Base-by-base conservation (phyloP, 2,329 filamentous ascomycete genomes). In the Chlorencoelia australis region DNA sequence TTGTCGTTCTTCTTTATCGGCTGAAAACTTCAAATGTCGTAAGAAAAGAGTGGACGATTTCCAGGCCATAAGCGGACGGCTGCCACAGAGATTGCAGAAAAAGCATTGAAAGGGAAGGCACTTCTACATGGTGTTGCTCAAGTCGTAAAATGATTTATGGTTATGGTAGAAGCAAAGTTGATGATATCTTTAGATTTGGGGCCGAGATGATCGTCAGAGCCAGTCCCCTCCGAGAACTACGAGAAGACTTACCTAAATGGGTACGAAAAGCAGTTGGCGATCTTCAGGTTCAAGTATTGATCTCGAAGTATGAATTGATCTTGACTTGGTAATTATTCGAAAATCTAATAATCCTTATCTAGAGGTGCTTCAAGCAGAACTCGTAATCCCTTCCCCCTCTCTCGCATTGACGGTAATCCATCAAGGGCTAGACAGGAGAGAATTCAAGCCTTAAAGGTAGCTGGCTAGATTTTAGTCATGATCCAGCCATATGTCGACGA, bases 371-470 rank as follows among this genome's bases (percentile, higher is more conserved):
- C 31, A 45, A 34, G 26, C 41, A 22, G 46, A 49, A 21, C 21
- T 51, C 11, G 7, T 15, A 19, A 11, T 20, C 22, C n/a, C 17
- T 19, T 7, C 5, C 6, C 6, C 13, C 7, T 3, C 4, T 20
- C 30, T 11, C 19, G 8, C 5, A 43, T 49, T 7, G 41, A 40
- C 16, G 8, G 1, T 3, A 30, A 15, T 19, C 20, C 18, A 3
- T 13, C 20, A 2, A 14, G 20, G 14, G 33, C 40, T 6, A 39
- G 26, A 30, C 26, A 33, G 10, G 44, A 35, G 11, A 40, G 47
- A 28, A 15, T 50, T 5, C 42, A 44, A 3, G 29, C 29, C 7
- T 30, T 51, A 17, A 48, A 50, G 47, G 47, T 49, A 37, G 21
- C 14, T 20, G 11, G 8, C 13, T 21, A 6, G 9, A 13, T 32